Evolutionary conservation across 306 rosid species (phyloP).

Genomic region (Lithocarpus polystachyus): DNA sequence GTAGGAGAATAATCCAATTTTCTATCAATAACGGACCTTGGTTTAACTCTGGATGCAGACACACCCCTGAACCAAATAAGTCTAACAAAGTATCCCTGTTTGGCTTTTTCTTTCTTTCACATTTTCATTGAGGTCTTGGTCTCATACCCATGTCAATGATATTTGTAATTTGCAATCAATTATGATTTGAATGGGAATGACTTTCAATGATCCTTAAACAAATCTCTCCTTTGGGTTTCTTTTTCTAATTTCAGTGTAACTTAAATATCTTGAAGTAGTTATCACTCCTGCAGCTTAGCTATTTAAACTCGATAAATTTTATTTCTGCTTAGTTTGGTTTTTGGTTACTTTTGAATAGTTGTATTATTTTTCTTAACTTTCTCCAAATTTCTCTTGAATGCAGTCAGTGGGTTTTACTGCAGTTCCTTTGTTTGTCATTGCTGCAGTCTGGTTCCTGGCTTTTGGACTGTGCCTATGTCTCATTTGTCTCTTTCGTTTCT

Average conservation of each 20-base stretch:
- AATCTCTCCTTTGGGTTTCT: neutral
- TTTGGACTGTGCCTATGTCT: slow-evolving; percentile 40
- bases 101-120: neutral
- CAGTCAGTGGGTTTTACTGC: slow-evolving; percentile 63
- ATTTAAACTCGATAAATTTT: neutral
- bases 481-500: slow-evolving; percentile 33
- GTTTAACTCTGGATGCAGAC: neutral
- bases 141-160: no score
- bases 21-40: neutral
- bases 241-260: neutral
- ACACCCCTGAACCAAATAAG: no score
- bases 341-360: neutral
- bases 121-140: neutral
- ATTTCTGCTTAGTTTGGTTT: neutral
- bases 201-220: neutral
- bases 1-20: neutral
- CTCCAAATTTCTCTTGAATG: neutral
- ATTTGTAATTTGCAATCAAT: no score
- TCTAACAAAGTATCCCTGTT: no score
- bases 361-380: neutral
- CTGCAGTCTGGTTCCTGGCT: slow-evolving; percentile 49
- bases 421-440: slow-evolving; percentile 46
- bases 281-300: no score
- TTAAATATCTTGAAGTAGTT: neutral
- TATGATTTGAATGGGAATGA: neutral